Evolutionary conservation across 768 basidiomycete species (phyloP), one percentile per base, ranked within the genome.

Genomic region (Cyclocybe aegerita): DNA sequence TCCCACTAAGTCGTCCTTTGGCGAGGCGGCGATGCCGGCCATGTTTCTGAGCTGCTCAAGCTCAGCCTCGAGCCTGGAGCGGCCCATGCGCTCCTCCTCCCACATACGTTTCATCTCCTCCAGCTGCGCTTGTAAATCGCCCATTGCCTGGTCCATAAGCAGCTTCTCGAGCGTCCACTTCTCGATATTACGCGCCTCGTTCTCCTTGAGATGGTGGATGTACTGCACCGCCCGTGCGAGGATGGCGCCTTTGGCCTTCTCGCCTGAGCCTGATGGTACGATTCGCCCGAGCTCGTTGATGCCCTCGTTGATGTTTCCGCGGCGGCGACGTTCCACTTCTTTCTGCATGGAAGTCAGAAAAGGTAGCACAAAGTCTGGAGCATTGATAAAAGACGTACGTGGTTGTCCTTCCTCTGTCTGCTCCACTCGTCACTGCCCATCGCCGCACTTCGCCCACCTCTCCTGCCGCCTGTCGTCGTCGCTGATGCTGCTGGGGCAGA

Each of bases 291-390:
- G 85, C 59, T 90, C 88, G 62, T 90, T 93, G 72, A 99, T 97
- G 0, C 95, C 95, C 55, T 95, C 90, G 69, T 96, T 97, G 71
- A 99, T 98, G 58, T 93, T 93, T 12, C 94, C 94, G 41, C 96
- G 79, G 46, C 96, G 86, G 34, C 93, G 83, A 46, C 96, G 88
- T 67, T 99, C 96, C 9, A 98, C 94, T 72, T 98, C 94, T 91
- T 98, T 98, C 95, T 98, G 72, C 45, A 56, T 30, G 14, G 10
- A 52, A 15, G 35, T 46, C 11, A 44, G 10, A 16, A 36, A 45
- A 39, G 49, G 36, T 10, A 17, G 36, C 23, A 56, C n/a, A 59
- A 43, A 8, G 14, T 5, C 44, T 9, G 31, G 31, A 45, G 31
- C 35, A 9, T 30, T 8, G 23, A n/a, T n/a, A 5, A 35, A 36